A percentile compares a stretch with the other conserved stretches of the same genome.
phyloP scores from a whole-genome alignment of 352 stramenopile genomes.

The Pythium coloratum region DNA sequence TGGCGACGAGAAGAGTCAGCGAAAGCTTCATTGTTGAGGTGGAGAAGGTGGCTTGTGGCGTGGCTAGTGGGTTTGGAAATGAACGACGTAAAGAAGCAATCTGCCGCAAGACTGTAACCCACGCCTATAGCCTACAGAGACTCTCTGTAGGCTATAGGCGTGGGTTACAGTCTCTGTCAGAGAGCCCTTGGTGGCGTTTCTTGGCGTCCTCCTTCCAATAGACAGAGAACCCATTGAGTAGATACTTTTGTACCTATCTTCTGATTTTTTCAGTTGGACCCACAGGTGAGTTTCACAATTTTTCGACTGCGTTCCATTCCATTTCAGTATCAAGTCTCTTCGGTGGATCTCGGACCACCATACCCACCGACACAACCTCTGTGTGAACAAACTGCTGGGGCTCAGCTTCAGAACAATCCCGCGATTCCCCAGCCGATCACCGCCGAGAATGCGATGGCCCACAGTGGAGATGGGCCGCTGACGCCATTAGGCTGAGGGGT shows the following conservation, averaged over 20 bases:
- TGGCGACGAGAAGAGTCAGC: neutral
- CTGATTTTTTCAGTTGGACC: neutral
- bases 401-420: neutral
- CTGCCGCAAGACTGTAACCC: neutral
- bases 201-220: neutral
- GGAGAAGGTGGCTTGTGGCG: neutral
- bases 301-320: neutral
- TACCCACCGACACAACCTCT: neutral
- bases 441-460: neutral
- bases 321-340: neutral
- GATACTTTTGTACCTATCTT: neutral
- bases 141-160: neutral
- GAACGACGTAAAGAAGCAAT: neutral
- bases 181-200: neutral
- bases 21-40: constrained; percentile 6
- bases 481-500: neutral
- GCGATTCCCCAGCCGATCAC: neutral
- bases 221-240: neutral
- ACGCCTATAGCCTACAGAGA: neutral
- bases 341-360: neutral
- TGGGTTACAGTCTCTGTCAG: neutral
- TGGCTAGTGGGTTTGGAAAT: neutral
- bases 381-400: neutral
- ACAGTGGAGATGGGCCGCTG: neutral
- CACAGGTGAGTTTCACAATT: neutral